A percentile compares a stretch with the other conserved stretches of the same genome.
Evolutionary conservation across 805 yeast genomes (phyloP).

Genomic region (Saturnispora hagleri): DNA sequence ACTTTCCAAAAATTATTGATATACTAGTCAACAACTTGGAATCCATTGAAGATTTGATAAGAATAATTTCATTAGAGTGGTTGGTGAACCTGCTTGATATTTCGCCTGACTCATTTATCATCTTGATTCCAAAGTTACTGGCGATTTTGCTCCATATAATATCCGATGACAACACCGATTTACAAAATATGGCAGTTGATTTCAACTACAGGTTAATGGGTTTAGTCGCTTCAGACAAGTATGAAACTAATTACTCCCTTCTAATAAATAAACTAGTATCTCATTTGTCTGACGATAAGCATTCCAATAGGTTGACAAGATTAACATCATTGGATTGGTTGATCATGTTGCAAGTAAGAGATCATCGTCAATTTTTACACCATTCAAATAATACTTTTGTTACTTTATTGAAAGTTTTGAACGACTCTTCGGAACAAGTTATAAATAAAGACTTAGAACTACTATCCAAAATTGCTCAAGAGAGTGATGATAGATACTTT

Average conservation of each 20-base stretch:
- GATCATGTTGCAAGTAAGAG: slow-evolving; percentile 64
- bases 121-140: slow-evolving; percentile 66
- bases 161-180: slow-evolving; percentile 41
- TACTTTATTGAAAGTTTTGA: slow-evolving; percentile 63
- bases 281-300: slow-evolving; percentile 29
- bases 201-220: slow-evolving; percentile 51
- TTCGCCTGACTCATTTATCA: slow-evolving; percentile 66
- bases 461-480: slow-evolving; percentile 61
- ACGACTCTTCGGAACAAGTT: slow-evolving; percentile 65
- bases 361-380: slow-evolving; percentile 46
- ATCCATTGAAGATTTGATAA: slow-evolving; percentile 66
- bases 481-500: slow-evolving; percentile 68
- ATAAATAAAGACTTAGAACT: slow-evolving; percentile 64
- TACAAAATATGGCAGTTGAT: slow-evolving; percentile 44
- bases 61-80: slow-evolving; percentile 77
- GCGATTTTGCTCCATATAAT: slow-evolving; percentile 57
- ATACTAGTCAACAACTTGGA: slow-evolving; percentile 76
- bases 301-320: slow-evolving; percentile 41
- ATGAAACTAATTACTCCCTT: slow-evolving; percentile 39
- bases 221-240: slow-evolving; percentile 31
- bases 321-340: slow-evolving; percentile 88
- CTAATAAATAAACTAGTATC: slow-evolving; percentile 63
- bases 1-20: slow-evolving; percentile 70
- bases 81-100: slow-evolving; percentile 60
- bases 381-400: slow-evolving; percentile 60